Base-by-base conservation (phyloP, 495 filamentous ascomycete genomes). In the Coniosporium apollinis region DNA sequence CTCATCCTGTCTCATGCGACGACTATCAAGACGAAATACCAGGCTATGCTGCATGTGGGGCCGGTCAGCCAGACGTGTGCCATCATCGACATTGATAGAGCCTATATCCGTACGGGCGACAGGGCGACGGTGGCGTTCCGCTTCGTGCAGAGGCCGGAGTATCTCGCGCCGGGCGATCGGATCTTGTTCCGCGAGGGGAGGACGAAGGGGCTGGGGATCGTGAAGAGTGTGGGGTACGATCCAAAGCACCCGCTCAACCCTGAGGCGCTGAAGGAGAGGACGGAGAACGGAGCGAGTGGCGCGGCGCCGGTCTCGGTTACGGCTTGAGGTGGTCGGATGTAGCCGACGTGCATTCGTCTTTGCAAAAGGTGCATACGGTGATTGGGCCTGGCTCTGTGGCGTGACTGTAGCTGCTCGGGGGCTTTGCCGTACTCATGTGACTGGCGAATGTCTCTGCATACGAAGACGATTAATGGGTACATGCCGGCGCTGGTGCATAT, bases 41-140 rank as follows among this genome's bases (percentile, higher is more conserved):
- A 97, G 56, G 91, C 89, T 4, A 97, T 97, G 89, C 68, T 97
- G 15, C 89, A 97, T 48, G 89, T 97, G 14, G 89, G 89, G 5
- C 82, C 89, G 1, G 81, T 97, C 34, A 83, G 76, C 37, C 89
- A 97, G 57, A 97, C 89, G 0, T 96, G 91, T 45, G 75, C 84
- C 5, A 94, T 97, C 48, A 94, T 97, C 45, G 89, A 94, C 47
- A 91, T 97, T 39, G 89, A 97, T 50, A 76, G 87, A n/a, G 78
- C 80, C 15, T 91, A 84, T 47, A 93, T 97, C 46, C 69, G 89
- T 9, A 94, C 91, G 0, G 89, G 89, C 3, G 89, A 97, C 54
- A 66, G 89, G 19, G 89, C 91, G 5, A 67, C 70, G 0, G 91
- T 96, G 10, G 89, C 89, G 1, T 97, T 97, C 56, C 72, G 76